Base-by-base conservation (phyloP, 306 rosid species). In the Medicago arabica region DNA sequence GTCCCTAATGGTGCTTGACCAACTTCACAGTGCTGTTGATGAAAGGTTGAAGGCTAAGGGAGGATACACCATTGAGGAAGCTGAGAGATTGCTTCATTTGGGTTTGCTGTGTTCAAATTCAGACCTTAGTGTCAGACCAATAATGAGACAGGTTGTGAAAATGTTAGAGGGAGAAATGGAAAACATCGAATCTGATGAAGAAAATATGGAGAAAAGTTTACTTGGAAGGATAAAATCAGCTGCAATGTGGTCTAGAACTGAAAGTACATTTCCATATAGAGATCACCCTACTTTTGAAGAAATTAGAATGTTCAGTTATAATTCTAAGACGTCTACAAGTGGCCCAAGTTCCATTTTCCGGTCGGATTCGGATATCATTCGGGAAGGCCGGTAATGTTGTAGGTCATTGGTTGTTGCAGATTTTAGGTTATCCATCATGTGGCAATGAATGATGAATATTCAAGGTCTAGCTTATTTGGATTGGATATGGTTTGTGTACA, bases 51-150 rank as follows among this genome's bases (percentile, higher is more conserved):
- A 81, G 67, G 40, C 9, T 4, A 66, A 66, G 1, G 84, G 85
- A 1, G 86, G 78, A 76, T 78, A 80, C 57, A 15, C 51, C 69
- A 10, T 55, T 38, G 84, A 83, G 62, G 91, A 89, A 78, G 85
- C 75, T 51, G 89, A 86, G 75, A 89, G 46, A 25, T 68, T 89
- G 80, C 82, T 92, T 66, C 82, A 69, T 65, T 79, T 89, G 84
- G 93, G 91, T 44, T 80, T 92, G 59, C 16, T 83, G 39, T 88
- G 96, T 81, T 85, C 89, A 40, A 60, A 82, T 69, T 81, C 81
- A 36, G 90, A 89, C 55, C 83, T 89, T 53, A 41, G 50, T 34
- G 17, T 67, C 13, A 85, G 97, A 65, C 93, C 96, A 69, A 85
- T 74, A 7, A 89, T 92, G 84, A 86, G 83, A 67, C 87, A 89